These are phyloP conservation scores for Lactarius evosmus DNA, from an alignment of 768 basidiomycete species.

Conservation along the genomic window DNA sequence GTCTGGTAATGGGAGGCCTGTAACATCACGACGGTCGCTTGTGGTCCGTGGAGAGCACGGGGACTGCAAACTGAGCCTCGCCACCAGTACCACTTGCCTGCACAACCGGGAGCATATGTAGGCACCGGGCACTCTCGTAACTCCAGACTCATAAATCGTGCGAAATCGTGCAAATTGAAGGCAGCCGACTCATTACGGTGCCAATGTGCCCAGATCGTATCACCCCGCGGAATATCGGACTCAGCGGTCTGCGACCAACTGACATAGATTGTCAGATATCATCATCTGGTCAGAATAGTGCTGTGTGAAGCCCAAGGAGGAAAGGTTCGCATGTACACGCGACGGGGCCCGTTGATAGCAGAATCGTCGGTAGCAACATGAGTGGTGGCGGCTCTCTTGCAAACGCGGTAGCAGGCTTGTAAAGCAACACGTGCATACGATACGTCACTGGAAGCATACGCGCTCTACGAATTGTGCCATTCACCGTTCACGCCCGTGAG, in stretches of 20 bases:
- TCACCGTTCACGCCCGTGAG: too few relatives aligned
- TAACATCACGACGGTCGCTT: neutral
- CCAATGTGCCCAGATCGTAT: neutral
- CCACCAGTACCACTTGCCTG: neutral
- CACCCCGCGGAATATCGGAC: neutral
- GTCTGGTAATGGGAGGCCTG: neutral
- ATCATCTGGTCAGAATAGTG: neutral
- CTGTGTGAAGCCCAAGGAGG: neutral
- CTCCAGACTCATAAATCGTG: neutral
- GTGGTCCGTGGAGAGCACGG: neutral
- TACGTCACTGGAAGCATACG: too few relatives aligned
- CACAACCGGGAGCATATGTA: neutral
- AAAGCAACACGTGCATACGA: too few relatives aligned
- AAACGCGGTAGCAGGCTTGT: too few relatives aligned
- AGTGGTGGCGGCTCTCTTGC: neutral
- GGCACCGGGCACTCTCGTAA: neutral
- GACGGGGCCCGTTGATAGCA: neutral
- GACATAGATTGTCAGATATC: neutral
- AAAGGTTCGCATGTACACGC: neutral
- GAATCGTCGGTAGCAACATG: neutral
- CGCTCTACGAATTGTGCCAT: too few relatives aligned
- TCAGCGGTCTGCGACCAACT: neutral
- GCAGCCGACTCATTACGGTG: neutral
- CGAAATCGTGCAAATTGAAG: neutral
- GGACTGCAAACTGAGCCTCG: neutral